phyloP scores from a whole-genome alignment of 805 yeast genomes.

The Hanseniaspora vineae region DNA sequence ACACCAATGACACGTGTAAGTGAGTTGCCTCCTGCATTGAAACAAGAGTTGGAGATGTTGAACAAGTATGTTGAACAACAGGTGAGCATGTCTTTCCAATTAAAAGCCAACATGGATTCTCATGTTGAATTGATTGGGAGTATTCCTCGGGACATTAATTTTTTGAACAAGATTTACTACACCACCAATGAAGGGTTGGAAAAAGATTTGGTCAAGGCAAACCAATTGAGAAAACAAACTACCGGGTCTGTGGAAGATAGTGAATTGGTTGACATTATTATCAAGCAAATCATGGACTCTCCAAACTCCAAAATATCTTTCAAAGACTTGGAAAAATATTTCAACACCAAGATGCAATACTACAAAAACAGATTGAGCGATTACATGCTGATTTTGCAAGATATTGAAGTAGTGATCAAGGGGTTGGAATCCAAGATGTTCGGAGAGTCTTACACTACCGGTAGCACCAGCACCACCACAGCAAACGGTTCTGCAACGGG shows the following conservation, averaged over 20 bases:
- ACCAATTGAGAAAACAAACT: constrained; percentile 31
- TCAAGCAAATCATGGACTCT: constrained; percentile 29
- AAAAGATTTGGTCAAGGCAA: constrained; percentile 34
- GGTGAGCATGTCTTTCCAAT: constrained; percentile 55
- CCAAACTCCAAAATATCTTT: constrained; percentile 49
- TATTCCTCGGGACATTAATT: constrained; percentile 61
- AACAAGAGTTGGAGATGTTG: constrained; percentile 53
- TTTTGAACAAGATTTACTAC: constrained; percentile 44
- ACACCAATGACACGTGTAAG: constrained; percentile 66
- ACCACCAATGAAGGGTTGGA: constrained; percentile 53
- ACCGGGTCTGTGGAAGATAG: constrained; percentile 31
- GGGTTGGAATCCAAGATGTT: constrained; percentile 41
- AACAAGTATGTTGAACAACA: constrained; percentile 65
- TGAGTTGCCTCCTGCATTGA: constrained; percentile 60
- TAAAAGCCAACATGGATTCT: constrained; percentile 46
- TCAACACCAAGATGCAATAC: constrained; percentile 28
- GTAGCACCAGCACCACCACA: constrained; percentile 1
- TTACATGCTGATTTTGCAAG: constrained; percentile 32
- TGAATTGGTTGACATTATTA: constrained; percentile 39
- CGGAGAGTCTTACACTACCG: constrained; percentile 11
- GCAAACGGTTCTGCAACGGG: neutral
- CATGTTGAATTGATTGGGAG: constrained; percentile 55
- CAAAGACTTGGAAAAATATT: constrained; percentile 43
- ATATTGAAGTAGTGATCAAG: constrained; percentile 49
- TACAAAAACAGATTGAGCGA: constrained; percentile 35